Evolutionary conservation across 1,139 yeast genomes (phyloP), one percentile per base, ranked within the genome.

Genomic region (Sugiyamaella pinicola): DNA sequence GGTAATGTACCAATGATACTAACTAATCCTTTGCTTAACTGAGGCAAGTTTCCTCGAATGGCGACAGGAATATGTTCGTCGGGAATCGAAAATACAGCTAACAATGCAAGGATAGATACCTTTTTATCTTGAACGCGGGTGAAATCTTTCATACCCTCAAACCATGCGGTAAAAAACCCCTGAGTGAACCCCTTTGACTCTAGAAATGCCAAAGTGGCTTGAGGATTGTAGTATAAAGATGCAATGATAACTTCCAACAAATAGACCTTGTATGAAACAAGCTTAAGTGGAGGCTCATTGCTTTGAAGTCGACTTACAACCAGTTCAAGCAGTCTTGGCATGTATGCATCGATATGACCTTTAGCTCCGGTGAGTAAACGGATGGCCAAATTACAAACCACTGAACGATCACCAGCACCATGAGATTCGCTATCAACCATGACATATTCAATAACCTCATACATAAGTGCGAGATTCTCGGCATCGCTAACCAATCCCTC

Each of bases 71-170:
- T 63, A 31, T 78, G 77, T 12, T 74, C 61, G 35, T 68, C 71
- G n/a, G 73, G 72, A 19, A 73, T 55, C 13, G 71, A 64, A 40
- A 81, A 61, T 26, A 81, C 58, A 1, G 81, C 70, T 47, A 91
- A 69, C 37, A 87, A 68, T 0, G 95, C 95, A 59, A 91, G 70
- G 2, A 82, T 74, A 1, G 88, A 81, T 40, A 93, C 71, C 68
- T 90, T 90, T 68, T 89, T 77, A 69, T 91, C 98, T 63, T 80
- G 87, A 2, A 89, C 96, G 56, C 96, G 75, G n/a, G 78, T 75
- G 60, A 86, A 77, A 40, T 74, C 72, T 3, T 84, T 80, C 51
- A 83, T 74, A 35, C 68, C 74, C 44, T 77, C 73, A 61, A 88
- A 79, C 97, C 97, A 93, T 41, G 76, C 67, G 40, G 76, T 75